A percentile compares a stretch with the other conserved stretches of the same genome.
phyloP scores from a whole-genome alignment of 495 filamentous ascomycete genomes.

The Neurospora cerealis region DNA sequence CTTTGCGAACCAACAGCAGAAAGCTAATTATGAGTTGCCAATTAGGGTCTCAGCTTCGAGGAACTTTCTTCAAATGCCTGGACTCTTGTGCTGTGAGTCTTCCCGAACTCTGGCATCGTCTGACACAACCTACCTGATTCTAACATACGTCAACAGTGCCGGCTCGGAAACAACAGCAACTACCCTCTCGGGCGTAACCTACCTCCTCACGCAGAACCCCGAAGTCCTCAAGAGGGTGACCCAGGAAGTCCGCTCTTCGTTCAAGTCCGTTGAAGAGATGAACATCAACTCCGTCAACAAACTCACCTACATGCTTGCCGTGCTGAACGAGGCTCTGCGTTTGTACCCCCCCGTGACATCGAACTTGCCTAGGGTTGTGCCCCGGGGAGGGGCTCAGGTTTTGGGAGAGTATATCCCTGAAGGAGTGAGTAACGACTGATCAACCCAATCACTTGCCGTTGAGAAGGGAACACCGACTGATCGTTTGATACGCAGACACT shows the following conservation, averaged over 20 bases:
- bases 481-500: conserved; percentile 20
- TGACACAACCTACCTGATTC: background rate
- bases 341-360: conserved; percentile 42
- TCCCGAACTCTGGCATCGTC: background rate
- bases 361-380: conserved; percentile 31
- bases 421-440: conserved; percentile 14
- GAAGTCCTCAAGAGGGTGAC: conserved; percentile 27
- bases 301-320: conserved; percentile 44
- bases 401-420: conserved; percentile 31
- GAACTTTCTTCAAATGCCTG: conserved; percentile 7
- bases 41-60: background rate
- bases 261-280: conserved; percentile 38
- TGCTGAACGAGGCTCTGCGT: conserved; percentile 46
- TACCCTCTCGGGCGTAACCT: conserved; percentile 35
- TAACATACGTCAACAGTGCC: background rate
- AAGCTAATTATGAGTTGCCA: background rate
- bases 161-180: conserved; percentile 48
- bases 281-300: conserved; percentile 27
- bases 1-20: background rate
- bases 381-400: conserved; percentile 34
- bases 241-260: conserved; percentile 39
- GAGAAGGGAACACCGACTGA: conserved; percentile 12
- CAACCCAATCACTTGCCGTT: background rate
- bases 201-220: conserved; percentile 37
- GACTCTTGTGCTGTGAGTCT: background rate